Base-by-base conservation (phyloP, 2,329 filamentous ascomycete species). In the Colletotrichum lentis region DNA sequence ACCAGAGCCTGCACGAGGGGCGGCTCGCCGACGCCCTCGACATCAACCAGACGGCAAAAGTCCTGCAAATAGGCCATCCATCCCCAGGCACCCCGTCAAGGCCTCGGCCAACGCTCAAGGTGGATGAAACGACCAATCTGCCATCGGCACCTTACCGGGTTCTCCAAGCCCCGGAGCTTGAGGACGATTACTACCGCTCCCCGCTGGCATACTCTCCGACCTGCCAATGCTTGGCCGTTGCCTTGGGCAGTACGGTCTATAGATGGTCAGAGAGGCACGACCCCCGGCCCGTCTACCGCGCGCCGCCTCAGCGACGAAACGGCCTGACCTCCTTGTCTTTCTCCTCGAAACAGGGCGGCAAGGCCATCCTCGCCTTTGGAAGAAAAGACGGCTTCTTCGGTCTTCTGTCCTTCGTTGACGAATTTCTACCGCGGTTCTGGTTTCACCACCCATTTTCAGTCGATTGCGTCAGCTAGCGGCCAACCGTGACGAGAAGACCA, bases 111-210 rank as follows among this genome's bases (percentile, higher is more conserved):
- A n/a, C n/a, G 14, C n/a, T 24, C 20, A 16, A 49, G 7, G 5
- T 20, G 20, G 10, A 5, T 20, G 12, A 24, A 22, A 1, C 35
- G 14, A 31, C 31, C 49, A 59, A 50, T 43, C 82, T 96, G 49
- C 91, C 93, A 44, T 84, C 85, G 8, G 86, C 91, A 20, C 92
- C 94, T 5, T 96, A 96, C 70, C 91, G 89, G 80, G 91, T 97
- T 7, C 84, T 99, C 5, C 93, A 97, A 79, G 95, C 95, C 10
- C 94, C 94, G 3, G 88, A 89, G 59, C 83, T 98, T n/a, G 89
- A 93, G 64, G 94, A 98, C 74, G 95, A 99, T 78, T 99, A 94
- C 77, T 99, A 99, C 77, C 97, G 94, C 79, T 96, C 94, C 0
- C 85, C 94, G 2, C 84, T 99, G 62, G 93, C 96, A 11, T 98